Evolutionary conservation across 1,139 yeast genomes (phyloP).

Genomic region (Suhomyces bribrorum): DNA sequence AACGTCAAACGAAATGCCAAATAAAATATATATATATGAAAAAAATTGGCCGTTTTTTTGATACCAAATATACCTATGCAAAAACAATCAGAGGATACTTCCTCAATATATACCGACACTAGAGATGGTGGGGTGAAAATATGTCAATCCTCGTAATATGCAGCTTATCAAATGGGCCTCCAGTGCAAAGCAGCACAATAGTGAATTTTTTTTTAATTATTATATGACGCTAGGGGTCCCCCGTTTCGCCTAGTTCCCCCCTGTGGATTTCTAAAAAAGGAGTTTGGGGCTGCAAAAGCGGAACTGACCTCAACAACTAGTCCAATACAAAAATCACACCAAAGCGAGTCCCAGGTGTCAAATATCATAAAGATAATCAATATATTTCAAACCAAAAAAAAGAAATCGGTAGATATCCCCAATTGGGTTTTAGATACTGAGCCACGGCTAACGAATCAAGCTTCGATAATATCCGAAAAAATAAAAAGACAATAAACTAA

Average conservation of each 20-base stretch:
- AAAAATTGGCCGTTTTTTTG: neutral
- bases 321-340: no score
- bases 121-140: neutral
- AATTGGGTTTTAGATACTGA: slow-evolving; percentile 3
- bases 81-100: neutral
- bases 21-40: neutral
- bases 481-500: slow-evolving; percentile 8
- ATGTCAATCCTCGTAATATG: neutral
- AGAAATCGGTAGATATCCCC: slow-evolving; percentile 7
- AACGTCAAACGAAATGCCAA: neutral
- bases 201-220: no score
- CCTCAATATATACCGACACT: neutral
- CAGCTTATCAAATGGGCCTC: neutral
- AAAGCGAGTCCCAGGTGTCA: no score
- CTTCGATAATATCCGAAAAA: slow-evolving; percentile 10
- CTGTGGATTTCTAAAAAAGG: no score
- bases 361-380: neutral
- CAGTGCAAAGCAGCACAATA: no score
- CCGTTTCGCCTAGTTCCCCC: no score
- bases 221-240: no score
- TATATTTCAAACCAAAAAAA: slow-evolving; percentile 1
- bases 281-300: no score
- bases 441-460: slow-evolving; percentile 7
- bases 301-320: no score
- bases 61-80: neutral